Evolutionary conservation across 371 early-diverging fungal genomes (phyloP).

Genomic region (Mucor piriformis): DNA sequence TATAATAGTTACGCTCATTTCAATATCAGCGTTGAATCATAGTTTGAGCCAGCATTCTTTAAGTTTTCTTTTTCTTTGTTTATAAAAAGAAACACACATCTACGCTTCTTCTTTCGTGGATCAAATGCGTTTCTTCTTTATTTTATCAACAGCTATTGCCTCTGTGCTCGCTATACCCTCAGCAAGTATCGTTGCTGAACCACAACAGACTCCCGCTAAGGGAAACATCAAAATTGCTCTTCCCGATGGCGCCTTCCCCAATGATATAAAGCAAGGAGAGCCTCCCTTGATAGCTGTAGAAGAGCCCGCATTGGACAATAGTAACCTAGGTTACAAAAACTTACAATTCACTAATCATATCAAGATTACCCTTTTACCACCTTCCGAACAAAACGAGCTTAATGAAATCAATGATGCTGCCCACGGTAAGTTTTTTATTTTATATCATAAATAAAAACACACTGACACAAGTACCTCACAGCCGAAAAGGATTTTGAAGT

Average conservation of each 20-base stretch:
- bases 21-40: neutral
- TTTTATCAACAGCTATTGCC: neutral
- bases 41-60: neutral
- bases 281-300: neutral
- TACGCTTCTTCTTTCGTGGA: neutral
- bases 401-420: neutral
- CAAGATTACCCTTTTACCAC: neutral
- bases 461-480: neutral
- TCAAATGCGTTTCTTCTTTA: neutral
- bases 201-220: neutral
- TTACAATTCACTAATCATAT: neutral
- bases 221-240: conserved; percentile 7
- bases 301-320: neutral
- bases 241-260: conserved; percentile 8
- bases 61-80: neutral
- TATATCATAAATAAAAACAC: too few species aligned
- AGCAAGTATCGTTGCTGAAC: neutral
- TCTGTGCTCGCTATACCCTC: neutral
- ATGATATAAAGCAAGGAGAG: neutral
- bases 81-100: neutral
- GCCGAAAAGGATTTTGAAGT: too few species aligned
- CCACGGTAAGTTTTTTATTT: neutral
- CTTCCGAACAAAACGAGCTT: neutral
- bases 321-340: neutral
- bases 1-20: too few species aligned